Base-by-base conservation (phyloP, 805 yeast genomes). In the Starmerella gropengiesseri region DNA sequence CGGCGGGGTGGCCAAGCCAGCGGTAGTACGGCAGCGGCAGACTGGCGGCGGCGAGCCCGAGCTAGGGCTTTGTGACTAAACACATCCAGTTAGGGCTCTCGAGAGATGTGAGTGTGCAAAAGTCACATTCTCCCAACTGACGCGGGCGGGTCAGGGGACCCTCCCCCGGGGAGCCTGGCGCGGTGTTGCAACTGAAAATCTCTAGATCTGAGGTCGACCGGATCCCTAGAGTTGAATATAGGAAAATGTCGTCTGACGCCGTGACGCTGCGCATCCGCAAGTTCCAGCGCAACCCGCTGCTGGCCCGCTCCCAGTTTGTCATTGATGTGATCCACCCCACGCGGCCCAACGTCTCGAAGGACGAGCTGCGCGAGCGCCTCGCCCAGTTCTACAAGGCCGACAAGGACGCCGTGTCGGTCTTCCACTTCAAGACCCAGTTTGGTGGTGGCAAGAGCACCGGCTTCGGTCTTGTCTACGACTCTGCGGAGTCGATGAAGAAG, bases 361-460 rank as follows among this genome's bases (percentile, higher is more conserved):
- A 86, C 70, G 98, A 91, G 74, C 80, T 91, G 72, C 85, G 97
- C 70, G 97, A 82, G 71, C 81, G 76, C 70, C 75, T 84, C 63
- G 83, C 94, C 66, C 77, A 77, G 61, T 71, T 76, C 63, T 84
- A 84, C 91, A 82, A 82, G 76, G 73, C 86, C 65, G 93, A 82
- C 65, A 82, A 82, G 76, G 93, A 83, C 62, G 81, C 89, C 63
- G 87, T 84, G 55, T 87, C 97, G 56, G 98, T 89, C 61, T 91
- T 91, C 67, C 97, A 97, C 70, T 84, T 91, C 94, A 83, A 94
- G 79, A 91, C 97, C 64, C 93, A 85, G 73, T 91, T 76, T 72
- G 99, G 99, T 84, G 99, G 99, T 73, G 95, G 96, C 67, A 89
- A 84, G 74, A 84, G 98, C 57, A 81, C 95, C 57, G 99, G 99